Base-by-base conservation (phyloP, 768 basidiomycete species). In the Porpolomopsis calyptriformis region DNA sequence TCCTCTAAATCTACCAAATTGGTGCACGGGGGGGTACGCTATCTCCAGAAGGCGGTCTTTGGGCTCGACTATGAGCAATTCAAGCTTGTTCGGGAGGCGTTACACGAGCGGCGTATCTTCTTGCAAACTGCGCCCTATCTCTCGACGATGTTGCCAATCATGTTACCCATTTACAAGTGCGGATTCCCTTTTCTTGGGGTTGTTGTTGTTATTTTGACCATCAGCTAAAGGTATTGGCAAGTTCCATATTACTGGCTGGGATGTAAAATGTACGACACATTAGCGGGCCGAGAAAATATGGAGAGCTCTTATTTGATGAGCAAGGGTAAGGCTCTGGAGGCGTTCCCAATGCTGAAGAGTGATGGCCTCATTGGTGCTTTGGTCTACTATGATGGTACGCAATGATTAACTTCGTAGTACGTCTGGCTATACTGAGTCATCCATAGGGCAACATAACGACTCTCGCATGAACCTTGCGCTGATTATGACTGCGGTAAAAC, bases 1-100 rank as follows among this genome's bases (percentile, higher is more conserved):
- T 94, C 90, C 0, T 94, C 90, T 4, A 98, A 98, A 60, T 92
- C 90, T 6, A 98, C 96, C 1, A 98, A 99, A 62, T 82, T 99
- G 43, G 94, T 99, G 1, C 96, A 99, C 65, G 94, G 94, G 12
- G 94, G 94, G 31, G 94, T 98, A 2, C 80, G 94, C 1, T 99
- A 99, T 63, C 77, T 99, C 9, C 94, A 99, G 58, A 99, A 98
- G 60, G 94, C 94, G 2, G 76, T 97, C 27, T 77, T 93, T 56
- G 93, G 94, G 56, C 77, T 96, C 50, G 94, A 98, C 60, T 96
- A 94, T 56, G 91, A 91, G 58, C 90, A 93, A 60, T 93, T 82
- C 71, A 96, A 96, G 61, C 84, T 99, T 48, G 94, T 99, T 23
- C 73, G 73, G n/a, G 94, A 97, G 61, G 93, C 94, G 11, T 73